A percentile compares a stretch with the other conserved stretches of the same genome.
These are phyloP conservation scores for Spirogloea muscicola DNA, from an alignment of 139 green algal genomes.

Conservation along the genomic window DNA sequence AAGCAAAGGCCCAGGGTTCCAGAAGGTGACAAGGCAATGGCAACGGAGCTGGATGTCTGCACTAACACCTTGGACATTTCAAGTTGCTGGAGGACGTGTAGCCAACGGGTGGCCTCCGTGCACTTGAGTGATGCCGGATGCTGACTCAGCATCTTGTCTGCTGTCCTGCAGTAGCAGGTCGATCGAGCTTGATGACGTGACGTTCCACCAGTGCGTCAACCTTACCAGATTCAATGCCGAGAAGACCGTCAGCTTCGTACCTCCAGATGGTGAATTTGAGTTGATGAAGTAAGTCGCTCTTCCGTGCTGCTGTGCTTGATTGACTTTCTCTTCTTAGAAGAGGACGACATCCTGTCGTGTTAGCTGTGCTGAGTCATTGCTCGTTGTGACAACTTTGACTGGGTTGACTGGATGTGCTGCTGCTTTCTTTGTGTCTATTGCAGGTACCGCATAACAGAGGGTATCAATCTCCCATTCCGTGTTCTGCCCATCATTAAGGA, in stretches of 20 bases:
- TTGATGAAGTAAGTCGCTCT: constrained; percentile 67
- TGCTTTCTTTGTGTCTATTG: not conserved
- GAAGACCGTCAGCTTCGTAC: constrained; percentile 81
- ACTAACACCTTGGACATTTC: too few relatives aligned
- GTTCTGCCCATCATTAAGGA: constrained; percentile 87
- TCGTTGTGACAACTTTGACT: not conserved
- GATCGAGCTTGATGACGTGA: constrained; percentile 74
- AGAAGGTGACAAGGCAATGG: constrained; percentile 11
- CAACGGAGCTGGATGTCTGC: too few relatives aligned
- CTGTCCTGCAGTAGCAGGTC: constrained; percentile 38
- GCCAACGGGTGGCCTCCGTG: too few relatives aligned
- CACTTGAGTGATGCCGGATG: too few relatives aligned
- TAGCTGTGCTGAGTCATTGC: not conserved
- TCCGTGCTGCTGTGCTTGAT: constrained; percentile 56
- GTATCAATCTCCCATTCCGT: constrained; percentile 84
- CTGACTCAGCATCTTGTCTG: too few relatives aligned
- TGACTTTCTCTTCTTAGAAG: not conserved
- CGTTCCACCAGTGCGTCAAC: constrained; percentile 96
- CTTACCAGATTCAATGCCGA: constrained; percentile 72
- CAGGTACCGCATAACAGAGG: constrained; percentile 67
- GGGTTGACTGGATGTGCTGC: too few relatives aligned
- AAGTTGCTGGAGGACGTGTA: too few relatives aligned
- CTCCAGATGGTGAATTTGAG: constrained; percentile 96
- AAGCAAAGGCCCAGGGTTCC: constrained; percentile 6
- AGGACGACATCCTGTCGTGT: not conserved